Conservation (phyloP, 345 rosid genomes). For the Salix udensis region DNA sequence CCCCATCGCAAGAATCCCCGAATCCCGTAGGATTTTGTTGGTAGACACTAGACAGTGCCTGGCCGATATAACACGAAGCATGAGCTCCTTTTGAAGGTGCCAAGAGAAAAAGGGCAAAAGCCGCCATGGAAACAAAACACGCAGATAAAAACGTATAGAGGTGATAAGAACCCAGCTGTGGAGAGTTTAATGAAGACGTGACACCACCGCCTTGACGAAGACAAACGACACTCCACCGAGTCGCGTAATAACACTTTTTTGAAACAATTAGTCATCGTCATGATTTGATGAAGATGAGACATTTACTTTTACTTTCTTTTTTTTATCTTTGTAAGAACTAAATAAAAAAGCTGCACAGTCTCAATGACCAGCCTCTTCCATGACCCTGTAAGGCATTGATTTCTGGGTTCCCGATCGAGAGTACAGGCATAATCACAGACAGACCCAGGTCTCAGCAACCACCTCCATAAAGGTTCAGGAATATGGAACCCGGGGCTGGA, state of each 20-base stretch:
- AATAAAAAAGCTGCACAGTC: too few species aligned
- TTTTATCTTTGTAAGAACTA: too few species aligned
- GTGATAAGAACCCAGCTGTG: neutral
- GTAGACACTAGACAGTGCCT: neutral
- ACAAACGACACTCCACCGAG: neutral
- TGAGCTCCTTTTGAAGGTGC: neutral
- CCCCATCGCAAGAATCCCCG: too few species aligned
- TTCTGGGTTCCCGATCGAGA: neutral
- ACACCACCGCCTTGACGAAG: neutral
- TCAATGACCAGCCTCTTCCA: too few species aligned
- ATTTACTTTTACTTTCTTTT: neutral
- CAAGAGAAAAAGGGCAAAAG: constrained; percentile 5
- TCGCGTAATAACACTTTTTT: neutral
- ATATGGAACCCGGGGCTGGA: too few species aligned
- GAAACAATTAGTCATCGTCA: neutral
- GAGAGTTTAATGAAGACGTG: neutral
- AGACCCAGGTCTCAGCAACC: neutral
- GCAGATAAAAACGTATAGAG: neutral
- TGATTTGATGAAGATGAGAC: neutral
- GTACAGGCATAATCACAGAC: neutral
- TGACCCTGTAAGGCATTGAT: neutral
- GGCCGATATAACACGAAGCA: neutral
- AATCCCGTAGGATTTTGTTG: neutral
- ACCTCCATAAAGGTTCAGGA: neutral
- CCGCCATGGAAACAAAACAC: neutral